Conservation (phyloP, 2,329 filamentous ascomycete genomes). For the Seiridium cupressi region DNA sequence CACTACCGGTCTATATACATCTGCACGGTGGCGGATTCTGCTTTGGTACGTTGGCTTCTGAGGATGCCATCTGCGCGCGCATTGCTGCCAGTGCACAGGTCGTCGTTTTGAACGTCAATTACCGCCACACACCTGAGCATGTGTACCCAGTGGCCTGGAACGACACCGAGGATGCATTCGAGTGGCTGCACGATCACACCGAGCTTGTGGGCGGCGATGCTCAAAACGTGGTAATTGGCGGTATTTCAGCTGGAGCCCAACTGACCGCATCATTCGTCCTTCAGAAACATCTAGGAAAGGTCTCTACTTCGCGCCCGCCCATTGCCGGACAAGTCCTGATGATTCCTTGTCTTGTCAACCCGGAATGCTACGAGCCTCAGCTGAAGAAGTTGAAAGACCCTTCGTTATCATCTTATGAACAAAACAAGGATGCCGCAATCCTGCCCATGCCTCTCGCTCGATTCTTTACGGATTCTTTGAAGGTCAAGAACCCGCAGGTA, state of each 20-base stretch:
- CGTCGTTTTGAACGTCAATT: constrained; percentile 52
- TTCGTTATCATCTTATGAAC: constrained; percentile 39
- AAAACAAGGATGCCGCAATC: constrained; percentile 48
- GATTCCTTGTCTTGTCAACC: constrained; percentile 43
- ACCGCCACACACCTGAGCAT: constrained; percentile 56
- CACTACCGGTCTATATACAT: constrained; percentile 48
- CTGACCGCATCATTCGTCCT: constrained; percentile 38
- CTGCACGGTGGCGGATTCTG: constrained; percentile 57
- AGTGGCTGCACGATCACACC: constrained; percentile 47
- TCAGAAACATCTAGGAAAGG: constrained; percentile 31
- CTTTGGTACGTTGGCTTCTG: constrained; percentile 50
- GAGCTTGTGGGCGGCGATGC: constrained; percentile 35
- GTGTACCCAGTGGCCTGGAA: constrained; percentile 50
- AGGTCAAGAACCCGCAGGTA: constrained; percentile 20
- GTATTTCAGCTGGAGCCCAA: constrained; percentile 46
- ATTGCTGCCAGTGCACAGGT: constrained; percentile 40
- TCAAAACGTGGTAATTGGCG: constrained; percentile 40
- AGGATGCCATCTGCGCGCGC: constrained; percentile 50
- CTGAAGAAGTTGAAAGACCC: constrained; percentile 33
- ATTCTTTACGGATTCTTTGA: constrained; percentile 27
- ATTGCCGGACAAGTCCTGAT: constrained; percentile 51
- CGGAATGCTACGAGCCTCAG: constrained; percentile 25
- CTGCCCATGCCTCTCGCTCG: constrained; percentile 36
- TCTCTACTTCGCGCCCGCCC: constrained; percentile 14
- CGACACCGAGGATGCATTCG: constrained; percentile 52